Evolutionary conservation across 352 stramenopile species (phyloP).

Genomic region (Globisporangium emineosum): DNA sequence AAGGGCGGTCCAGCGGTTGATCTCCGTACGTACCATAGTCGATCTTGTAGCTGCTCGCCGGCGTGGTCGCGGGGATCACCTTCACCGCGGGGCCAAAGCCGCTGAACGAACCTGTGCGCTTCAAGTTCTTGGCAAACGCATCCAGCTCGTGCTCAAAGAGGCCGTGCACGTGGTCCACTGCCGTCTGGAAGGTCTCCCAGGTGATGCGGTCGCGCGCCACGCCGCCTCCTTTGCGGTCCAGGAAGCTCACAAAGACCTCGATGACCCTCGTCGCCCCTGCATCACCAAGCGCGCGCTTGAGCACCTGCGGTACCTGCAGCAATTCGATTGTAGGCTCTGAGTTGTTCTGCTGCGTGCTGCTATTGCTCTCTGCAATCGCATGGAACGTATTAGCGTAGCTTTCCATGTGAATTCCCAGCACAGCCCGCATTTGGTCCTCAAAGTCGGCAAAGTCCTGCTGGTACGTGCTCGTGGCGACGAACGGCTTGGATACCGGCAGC

Average conservation of each 20-base stretch:
- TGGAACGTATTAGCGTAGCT: constrained; percentile 52
- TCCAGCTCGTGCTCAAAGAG: constrained; percentile 41
- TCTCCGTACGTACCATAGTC: constrained; percentile 73
- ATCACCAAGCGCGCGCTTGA: constrained; percentile 40
- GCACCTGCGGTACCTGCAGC: constrained; percentile 38
- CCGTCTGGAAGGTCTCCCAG: constrained; percentile 43
- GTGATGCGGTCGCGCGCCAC: constrained; percentile 41
- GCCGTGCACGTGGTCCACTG: constrained; percentile 37
- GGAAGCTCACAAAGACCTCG: constrained; percentile 42
- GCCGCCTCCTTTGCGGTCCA: constrained; percentile 33
- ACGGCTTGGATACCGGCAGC: constrained; percentile 37
- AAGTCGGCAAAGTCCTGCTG: constrained; percentile 58
- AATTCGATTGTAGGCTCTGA: constrained; percentile 39
- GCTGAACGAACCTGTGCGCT: constrained; percentile 19
- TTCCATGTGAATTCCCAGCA: constrained; percentile 31
- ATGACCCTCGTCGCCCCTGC: constrained; percentile 24
- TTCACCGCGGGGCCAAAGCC: constrained; percentile 19
- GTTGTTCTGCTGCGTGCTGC: constrained; percentile 26
- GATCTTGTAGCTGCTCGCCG: constrained; percentile 63
- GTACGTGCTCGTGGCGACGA: constrained; percentile 62
- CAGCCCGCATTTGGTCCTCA: constrained; percentile 39
- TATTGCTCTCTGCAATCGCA: constrained; percentile 23
- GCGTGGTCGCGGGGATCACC: constrained; percentile 58
- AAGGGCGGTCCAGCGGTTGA: constrained; percentile 55
- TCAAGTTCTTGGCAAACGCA: constrained; percentile 15